Percentiles rank a stretch among this genome's conserved stretches.
Evolutionary conservation across 129 eudicot genomes (phyloP).

Genomic region (Scalesia atractyloides): DNA sequence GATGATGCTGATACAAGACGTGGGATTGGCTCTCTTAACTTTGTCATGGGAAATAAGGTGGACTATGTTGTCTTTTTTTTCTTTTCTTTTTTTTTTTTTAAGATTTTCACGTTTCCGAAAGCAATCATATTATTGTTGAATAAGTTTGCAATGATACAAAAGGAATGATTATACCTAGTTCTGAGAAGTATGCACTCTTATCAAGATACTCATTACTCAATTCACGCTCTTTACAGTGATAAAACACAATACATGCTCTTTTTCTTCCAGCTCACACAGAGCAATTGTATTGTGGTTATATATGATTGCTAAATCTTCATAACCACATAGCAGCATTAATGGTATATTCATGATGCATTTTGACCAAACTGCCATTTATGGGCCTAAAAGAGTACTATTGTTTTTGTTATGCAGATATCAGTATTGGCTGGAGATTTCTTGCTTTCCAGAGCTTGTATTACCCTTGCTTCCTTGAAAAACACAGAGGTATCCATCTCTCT

Average conservation of each 20-base stretch:
- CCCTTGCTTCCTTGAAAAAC: constrained; percentile 83
- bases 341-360: constrained; percentile 7
- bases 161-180: constrained; percentile 1
- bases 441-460: constrained; percentile 93
- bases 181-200: neutral
- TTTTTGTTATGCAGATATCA: constrained; percentile 59
- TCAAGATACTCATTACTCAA: neutral
- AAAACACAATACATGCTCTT: neutral
- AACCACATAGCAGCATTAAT: neutral
- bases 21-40: constrained; percentile 80
- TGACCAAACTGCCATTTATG: neutral
- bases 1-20: constrained; percentile 98
- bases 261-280: neutral
- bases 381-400: neutral
- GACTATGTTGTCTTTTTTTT: neutral
- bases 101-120: neutral
- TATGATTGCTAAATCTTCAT: neutral
- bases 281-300: neutral
- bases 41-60: constrained; percentile 96
- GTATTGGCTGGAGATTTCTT: constrained; percentile 96
- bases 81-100: neutral
- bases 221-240: neutral
- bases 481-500: constrained; percentile 64
- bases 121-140: neutral
- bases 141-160: neutral